These are phyloP conservation scores for Candida golubevii DNA, from an alignment of 805 yeast genomes.

Conservation along the genomic window DNA sequence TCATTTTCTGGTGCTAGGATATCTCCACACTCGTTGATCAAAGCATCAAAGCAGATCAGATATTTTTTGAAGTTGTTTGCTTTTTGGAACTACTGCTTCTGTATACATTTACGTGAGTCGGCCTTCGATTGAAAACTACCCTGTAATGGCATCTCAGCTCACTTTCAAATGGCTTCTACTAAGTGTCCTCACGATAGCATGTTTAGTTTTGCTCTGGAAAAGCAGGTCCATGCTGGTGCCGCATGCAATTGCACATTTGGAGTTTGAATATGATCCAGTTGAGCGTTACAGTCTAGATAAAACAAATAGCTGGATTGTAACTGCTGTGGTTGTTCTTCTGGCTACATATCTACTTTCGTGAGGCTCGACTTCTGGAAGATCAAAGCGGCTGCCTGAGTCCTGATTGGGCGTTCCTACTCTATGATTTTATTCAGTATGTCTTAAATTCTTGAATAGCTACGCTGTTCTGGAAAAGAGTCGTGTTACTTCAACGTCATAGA, in stretches of 20 bases:
- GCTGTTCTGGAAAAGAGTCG: no score
- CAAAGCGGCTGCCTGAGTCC: no score
- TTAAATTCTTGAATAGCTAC: no score
- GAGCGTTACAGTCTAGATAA: conserved; percentile 13
- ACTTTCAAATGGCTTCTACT: conserved; percentile 1
- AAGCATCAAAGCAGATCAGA: no score
- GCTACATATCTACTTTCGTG: conserved; percentile 5
- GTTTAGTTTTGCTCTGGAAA: not conserved
- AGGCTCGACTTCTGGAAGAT: no score
- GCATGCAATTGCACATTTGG: not conserved
- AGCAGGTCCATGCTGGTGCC: not conserved
- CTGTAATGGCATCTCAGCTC: not conserved
- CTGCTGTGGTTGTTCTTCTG: conserved; percentile 3
- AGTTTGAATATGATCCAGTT: conserved; percentile 13
- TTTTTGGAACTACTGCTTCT: no score
- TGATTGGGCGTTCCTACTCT: no score
- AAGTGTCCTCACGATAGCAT: not conserved
- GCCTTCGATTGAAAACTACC: conserved; percentile 3
- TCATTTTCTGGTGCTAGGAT: no score
- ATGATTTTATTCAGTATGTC: no score
- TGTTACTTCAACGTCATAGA: no score
- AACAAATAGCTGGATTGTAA: conserved; percentile 10
- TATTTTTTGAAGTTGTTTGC: no score
- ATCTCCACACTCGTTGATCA: no score
- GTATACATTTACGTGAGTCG: conserved; percentile 10